Evolutionary conservation across 176 grass and related monocot genomes (phyloP), one percentile per base, ranked within the genome.

Genomic region (Areca catechu): DNA sequence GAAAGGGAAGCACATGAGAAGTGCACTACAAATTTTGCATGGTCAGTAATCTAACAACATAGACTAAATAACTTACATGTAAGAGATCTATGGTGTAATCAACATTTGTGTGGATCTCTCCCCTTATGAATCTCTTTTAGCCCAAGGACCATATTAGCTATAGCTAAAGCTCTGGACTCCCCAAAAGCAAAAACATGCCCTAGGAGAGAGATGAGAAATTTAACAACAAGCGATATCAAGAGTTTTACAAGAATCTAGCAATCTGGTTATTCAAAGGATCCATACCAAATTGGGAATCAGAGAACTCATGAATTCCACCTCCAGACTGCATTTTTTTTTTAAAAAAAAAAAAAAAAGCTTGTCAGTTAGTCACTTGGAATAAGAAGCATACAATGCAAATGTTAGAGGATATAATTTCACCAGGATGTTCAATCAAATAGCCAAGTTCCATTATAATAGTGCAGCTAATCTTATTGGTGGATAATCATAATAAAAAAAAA

Each of bases 111-210:
- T 14, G 93, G 78, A 92, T 98, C 75, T 98, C 93, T 75, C 93
- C 87, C 52, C 87, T 87, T 34, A 98, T 98, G 93, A 65, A 98
- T 98, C 70, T 92, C 93, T 80, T 98, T 98, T 65, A 98, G 57
- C 58, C 93, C 93, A 76, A 98, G 85, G 75, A 98, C 71, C 93
- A 98, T 98, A 70, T 98, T 98, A 73, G 93, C 87, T 83, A 98
- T 80, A 58, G 93, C 87, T 49, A 90, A 88, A 17, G 81, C 74
- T 56, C 93, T 92, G 66, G 87, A 98, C 66, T 98, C 93, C 49
- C 93, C 84, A 75, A 98, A 92, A 52, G 93, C 93, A 83, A 98
- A 98, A 82, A 98, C 93, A 80, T 98, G 93, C 23, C 93, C 93
- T 98, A 78, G 22, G 68, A 60, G n/a, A 49, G 63, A 51, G 34